phyloP scores from a whole-genome alignment of 371 early-diverging fungal genomes.

The Enterocytospora artemiae region DNA sequence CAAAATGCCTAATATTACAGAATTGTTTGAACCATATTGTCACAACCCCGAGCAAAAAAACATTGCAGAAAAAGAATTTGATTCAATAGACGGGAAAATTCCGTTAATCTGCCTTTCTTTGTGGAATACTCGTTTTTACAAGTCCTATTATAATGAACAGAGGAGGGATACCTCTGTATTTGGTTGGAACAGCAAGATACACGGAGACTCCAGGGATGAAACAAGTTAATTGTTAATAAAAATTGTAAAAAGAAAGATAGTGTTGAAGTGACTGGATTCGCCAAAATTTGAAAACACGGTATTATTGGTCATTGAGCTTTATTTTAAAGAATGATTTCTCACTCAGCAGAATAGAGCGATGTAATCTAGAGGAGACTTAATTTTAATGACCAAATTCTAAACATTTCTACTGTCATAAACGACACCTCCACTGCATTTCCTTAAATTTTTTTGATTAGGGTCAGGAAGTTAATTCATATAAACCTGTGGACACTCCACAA shows the following conservation, averaged over 20 bases:
- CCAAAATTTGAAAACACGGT: too few species aligned
- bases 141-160: not conserved
- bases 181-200: not conserved
- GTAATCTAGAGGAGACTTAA: too few species aligned
- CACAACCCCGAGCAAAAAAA: constrained; percentile 8
- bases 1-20: constrained; percentile 42
- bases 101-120: constrained; percentile 31
- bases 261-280: not conserved
- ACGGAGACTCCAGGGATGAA: not conserved
- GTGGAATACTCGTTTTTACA: not conserved
- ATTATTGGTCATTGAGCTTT: too few species aligned
- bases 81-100: not conserved
- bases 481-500: too few species aligned
- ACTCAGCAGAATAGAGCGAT: too few species aligned
- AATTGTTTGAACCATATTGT: constrained; percentile 31
- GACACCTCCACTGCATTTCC: too few species aligned
- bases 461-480: too few species aligned
- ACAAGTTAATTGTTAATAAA: not conserved
- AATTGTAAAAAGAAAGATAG: not conserved
- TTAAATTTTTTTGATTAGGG: too few species aligned
- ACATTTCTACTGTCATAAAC: too few species aligned
- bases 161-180: not conserved
- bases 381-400: too few species aligned
- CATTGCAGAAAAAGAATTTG: constrained; percentile 8
- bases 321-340: too few species aligned